Percentiles rank a stretch among this genome's conserved stretches.
These are phyloP conservation scores for Myriosclerotinia scirpicola DNA, from an alignment of 2,329 filamentous ascomycete species.

Conservation along the genomic window DNA sequence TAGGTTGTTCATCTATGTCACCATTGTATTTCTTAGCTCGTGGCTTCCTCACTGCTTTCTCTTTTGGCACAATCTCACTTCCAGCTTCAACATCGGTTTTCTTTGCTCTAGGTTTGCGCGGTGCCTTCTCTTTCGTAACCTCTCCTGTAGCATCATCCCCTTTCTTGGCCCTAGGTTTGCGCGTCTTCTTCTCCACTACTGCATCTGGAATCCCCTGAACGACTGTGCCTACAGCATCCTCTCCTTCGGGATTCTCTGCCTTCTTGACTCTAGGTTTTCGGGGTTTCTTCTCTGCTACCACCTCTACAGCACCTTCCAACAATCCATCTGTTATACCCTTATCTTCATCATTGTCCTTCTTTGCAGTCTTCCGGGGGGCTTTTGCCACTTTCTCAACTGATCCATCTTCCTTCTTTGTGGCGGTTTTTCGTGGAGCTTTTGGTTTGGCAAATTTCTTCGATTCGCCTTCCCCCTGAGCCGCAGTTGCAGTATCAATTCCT, in stretches of 20 bases:
- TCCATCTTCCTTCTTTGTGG: conserved; percentile 22
- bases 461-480: conserved; percentile 36
- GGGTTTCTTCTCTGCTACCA: conserved; percentile 31
- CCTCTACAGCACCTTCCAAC: background rate
- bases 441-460: conserved; percentile 32
- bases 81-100: conserved; percentile 26
- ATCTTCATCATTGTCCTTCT: conserved; percentile 23
- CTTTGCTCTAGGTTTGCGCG: conserved; percentile 32
- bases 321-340: background rate
- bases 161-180: conserved; percentile 33
- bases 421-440: conserved; percentile 23
- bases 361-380: conserved; percentile 31
- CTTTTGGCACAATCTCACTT: conserved; percentile 23
- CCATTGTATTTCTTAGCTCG: conserved; percentile 31
- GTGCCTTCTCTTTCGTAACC: conserved; percentile 30
- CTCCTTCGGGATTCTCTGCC: conserved; percentile 16
- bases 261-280: conserved; percentile 34
- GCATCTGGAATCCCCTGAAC: background rate
- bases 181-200: conserved; percentile 31
- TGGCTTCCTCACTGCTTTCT: conserved; percentile 25
- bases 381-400: conserved; percentile 28
- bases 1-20: conserved; percentile 38
- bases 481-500: conserved; percentile 13
- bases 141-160: conserved; percentile 14
- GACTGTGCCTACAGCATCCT: too few relatives aligned